Base-by-base conservation (phyloP, 148 eudicot genomes). In the Heliosperma pusillum region DNA sequence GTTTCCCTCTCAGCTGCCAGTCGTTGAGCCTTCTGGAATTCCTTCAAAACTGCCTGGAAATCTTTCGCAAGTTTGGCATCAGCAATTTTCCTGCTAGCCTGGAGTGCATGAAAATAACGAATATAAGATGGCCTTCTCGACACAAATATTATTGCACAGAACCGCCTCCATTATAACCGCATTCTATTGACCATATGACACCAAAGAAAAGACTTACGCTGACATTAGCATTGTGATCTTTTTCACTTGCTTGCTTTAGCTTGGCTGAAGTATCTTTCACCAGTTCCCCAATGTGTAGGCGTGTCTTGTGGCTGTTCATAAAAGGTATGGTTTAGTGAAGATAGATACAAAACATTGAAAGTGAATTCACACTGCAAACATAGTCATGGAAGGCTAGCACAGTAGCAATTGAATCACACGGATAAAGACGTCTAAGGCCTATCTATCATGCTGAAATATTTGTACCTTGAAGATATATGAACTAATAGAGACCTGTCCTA, bases 21-120 rank as follows among this genome's bases (percentile, higher is more conserved):
- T 36, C 93, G 90, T 70, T 90, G 98, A 21, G 90, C 96, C 89
- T 90, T 93, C 58, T 89, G 98, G 66, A 86, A 93, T 80, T 93
- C 98, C 79, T 86, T 87, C 66, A 93, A 76, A 79, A 90, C 90
- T 74, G 87, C 85, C 83, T 93, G 93, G 74, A 89, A 93, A 78
- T 93, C 98, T 85, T 89, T 90, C 21, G 93, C 98, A 73, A 93
- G 92, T 80, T 90, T 93, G 25, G 96, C 96, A 84, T 90, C 98
- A 29, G 92, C 83, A 47, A 93, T 82, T 81, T 88, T 93, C 86
- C 89, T 93, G 90, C 78, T 88, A 22, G 88, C 86, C 98, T 93
- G 87, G 30, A 75, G 16, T 58, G 70, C 60, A 70, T 52, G 44
- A 67, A 76, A 20, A 44, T 17, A 40, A 33, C 30, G 68, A 20